phyloP scores from a whole-genome alignment of 2,329 filamentous ascomycete genomes.

The Diplodia mutila region DNA sequence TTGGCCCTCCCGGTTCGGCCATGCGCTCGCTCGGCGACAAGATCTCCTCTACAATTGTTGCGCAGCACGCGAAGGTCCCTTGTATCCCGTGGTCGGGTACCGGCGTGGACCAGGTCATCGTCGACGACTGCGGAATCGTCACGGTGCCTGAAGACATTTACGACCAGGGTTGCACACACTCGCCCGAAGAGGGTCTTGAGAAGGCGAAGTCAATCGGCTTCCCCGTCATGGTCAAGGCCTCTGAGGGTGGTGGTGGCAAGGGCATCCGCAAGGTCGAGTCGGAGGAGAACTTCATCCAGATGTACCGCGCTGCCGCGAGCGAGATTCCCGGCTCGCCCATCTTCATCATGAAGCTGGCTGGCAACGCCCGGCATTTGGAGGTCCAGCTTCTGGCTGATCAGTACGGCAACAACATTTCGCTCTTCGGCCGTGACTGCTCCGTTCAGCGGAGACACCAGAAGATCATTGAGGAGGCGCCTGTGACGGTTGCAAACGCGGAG shows the following conservation, averaged over 20 bases:
- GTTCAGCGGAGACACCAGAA: conserved; percentile 98
- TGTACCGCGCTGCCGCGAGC: conserved; percentile 95
- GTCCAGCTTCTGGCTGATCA: conserved; percentile 97
- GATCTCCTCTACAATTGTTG: conserved; percentile 98
- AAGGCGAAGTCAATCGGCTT: conserved; percentile 92
- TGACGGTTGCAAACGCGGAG: conserved; percentile 86
- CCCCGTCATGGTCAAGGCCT: conserved; percentile 99
- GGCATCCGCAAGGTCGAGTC: conserved; percentile 93
- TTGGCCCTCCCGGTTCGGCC: conserved; percentile 93
- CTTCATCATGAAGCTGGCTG: conserved; percentile 99
- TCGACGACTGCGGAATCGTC: conserved; percentile 84
- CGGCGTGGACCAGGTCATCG: conserved; percentile 77
- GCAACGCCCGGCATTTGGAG: conserved; percentile 94
- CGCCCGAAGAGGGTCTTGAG: conserved; percentile 84
- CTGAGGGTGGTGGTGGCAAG: conserved; percentile 97
- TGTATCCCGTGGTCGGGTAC: conserved; percentile 99
- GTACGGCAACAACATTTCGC: conserved; percentile 99
- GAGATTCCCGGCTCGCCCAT: conserved; percentile 99
- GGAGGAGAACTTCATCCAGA: conserved; percentile 79
- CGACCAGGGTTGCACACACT: conserved; percentile 85
- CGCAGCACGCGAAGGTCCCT: conserved; percentile 92
- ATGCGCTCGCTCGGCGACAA: conserved; percentile 99
- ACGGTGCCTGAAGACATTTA: conserved; percentile 88
- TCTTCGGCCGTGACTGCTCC: conserved; percentile 98
- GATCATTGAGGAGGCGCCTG: conserved; percentile 98